Percentiles rank a stretch among this genome's conserved stretches.
These are phyloP conservation scores for Euphrasia arctica DNA, from an alignment of 305 asterid species.

Conservation along the genomic window DNA sequence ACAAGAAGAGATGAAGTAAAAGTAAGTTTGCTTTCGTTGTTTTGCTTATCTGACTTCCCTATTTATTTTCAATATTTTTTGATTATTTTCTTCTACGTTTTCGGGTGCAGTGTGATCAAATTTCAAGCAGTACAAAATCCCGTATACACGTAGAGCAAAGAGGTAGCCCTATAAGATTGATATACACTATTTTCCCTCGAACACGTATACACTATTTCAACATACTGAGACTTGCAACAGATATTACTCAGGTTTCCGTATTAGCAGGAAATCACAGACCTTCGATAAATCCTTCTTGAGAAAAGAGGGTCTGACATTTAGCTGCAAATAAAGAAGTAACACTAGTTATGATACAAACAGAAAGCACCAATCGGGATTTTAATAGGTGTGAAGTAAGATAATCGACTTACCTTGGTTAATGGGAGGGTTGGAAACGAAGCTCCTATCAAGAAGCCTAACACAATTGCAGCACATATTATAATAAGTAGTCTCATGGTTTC, in stretches of 20 bases:
- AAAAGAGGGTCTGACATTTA: constrained; percentile 45
- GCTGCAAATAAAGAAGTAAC: constrained; percentile 43
- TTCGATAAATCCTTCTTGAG: constrained; percentile 39
- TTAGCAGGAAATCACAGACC: constrained; percentile 41
- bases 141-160: not conserved
- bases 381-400: not conserved
- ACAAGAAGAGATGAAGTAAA: not conserved
- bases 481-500: constrained; percentile 51
- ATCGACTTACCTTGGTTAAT: constrained; percentile 44
- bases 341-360: constrained; percentile 4
- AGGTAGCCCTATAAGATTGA: not conserved
- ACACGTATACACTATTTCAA: not conserved
- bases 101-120: too few relatives aligned
- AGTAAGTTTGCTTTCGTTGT: too few relatives aligned
- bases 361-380: not conserved
- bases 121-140: not conserved
- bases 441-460: constrained; percentile 72
- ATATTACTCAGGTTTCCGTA: not conserved
- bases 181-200: not conserved
- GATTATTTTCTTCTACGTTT: too few relatives aligned
- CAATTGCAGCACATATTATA: constrained; percentile 45
- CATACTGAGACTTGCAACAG: not conserved
- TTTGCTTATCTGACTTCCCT: too few relatives aligned
- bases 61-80: too few relatives aligned
- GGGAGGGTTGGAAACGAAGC: constrained; percentile 50